Evolutionary conservation across 1,284 basidiomycete genomes (phyloP).

Genomic region (Lignosus rhinocerotis): DNA sequence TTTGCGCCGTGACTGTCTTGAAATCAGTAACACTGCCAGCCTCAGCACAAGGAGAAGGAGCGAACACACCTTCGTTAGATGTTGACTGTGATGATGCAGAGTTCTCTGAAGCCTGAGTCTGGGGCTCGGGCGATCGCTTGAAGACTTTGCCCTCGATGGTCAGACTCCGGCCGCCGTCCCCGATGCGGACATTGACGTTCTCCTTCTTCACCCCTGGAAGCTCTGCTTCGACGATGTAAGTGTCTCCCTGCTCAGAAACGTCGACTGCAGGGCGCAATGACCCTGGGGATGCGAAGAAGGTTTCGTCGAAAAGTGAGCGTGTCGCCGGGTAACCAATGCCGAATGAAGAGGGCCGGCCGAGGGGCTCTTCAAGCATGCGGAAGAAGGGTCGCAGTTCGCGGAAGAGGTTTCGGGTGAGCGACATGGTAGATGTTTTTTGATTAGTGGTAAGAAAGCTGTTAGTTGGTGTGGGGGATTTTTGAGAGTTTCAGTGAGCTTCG

Average conservation of each 20-base stretch:
- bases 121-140: constrained; percentile 29
- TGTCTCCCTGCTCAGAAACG: constrained; percentile 62
- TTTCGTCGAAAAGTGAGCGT: constrained; percentile 48
- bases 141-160: constrained; percentile 68
- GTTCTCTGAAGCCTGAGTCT: constrained; percentile 1
- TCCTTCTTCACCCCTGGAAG: constrained; percentile 79
- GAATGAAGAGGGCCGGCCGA: constrained; percentile 42
- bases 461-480: not conserved
- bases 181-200: constrained; percentile 68
- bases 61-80: constrained; percentile 31
- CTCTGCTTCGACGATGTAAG: constrained; percentile 73
- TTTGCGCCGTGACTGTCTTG: constrained; percentile 29
- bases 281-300: constrained; percentile 43
- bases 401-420: constrained; percentile 55
- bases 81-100: constrained; percentile 12
- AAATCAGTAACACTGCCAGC: constrained; percentile 1
- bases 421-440: constrained; percentile 22
- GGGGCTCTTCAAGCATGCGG: constrained; percentile 68
- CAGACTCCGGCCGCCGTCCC: constrained; percentile 66
- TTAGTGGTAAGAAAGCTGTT: not conserved
- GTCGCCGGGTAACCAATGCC: constrained; percentile 31
- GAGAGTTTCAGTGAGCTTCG: not conserved
- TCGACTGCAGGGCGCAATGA: constrained; percentile 58
- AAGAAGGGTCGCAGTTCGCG: constrained; percentile 75
- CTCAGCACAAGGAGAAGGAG: not conserved